These are phyloP conservation scores for Claviceps sorghi DNA, from an alignment of 2,329 filamentous ascomycete species.

Conservation along the genomic window DNA sequence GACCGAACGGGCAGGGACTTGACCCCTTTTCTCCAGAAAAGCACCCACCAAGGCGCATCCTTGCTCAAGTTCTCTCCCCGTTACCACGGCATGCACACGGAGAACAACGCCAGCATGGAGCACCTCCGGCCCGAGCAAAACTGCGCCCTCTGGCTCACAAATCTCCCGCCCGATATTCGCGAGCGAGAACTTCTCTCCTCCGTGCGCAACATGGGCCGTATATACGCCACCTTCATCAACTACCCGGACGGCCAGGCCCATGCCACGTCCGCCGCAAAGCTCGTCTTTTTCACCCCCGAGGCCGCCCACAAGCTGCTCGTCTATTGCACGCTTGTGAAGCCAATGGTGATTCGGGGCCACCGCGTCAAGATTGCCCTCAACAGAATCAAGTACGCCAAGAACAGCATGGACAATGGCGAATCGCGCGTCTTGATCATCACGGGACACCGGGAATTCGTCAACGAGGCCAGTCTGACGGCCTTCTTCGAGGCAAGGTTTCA, in stretches of 20 bases:
- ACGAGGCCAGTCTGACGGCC: slow-evolving; percentile 20
- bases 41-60: not conserved
- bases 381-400: slow-evolving; percentile 28
- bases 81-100: slow-evolving; percentile 23
- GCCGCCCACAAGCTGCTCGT: slow-evolving; percentile 21
- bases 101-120: slow-evolving; percentile 21
- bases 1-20: slow-evolving; percentile 6
- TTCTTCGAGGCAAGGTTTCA: slow-evolving; percentile 30
- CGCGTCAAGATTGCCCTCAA: slow-evolving; percentile 29
- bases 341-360: slow-evolving; percentile 23
- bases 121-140: slow-evolving; percentile 23
- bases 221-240: slow-evolving; percentile 39
- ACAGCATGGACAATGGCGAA: slow-evolving; percentile 14
- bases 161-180: slow-evolving; percentile 29
- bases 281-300: slow-evolving; percentile 31
- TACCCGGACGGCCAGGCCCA: slow-evolving; percentile 23
- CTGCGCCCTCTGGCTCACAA: slow-evolving; percentile 38
- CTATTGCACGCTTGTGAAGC: slow-evolving; percentile 10
- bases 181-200: slow-evolving; percentile 28
- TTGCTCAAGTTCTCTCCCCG: slow-evolving; percentile 17
- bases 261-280: slow-evolving; percentile 29
- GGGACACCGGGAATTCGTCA: slow-evolving; percentile 29
- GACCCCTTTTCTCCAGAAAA: slow-evolving; percentile 2
- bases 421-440: slow-evolving; percentile 37
- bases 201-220: slow-evolving; percentile 32